A percentile compares a stretch with the other conserved stretches of the same genome.
These are phyloP conservation scores for Phytopythium kandeliae DNA, from an alignment of 352 stramenopile species.

Conservation along the genomic window DNA sequence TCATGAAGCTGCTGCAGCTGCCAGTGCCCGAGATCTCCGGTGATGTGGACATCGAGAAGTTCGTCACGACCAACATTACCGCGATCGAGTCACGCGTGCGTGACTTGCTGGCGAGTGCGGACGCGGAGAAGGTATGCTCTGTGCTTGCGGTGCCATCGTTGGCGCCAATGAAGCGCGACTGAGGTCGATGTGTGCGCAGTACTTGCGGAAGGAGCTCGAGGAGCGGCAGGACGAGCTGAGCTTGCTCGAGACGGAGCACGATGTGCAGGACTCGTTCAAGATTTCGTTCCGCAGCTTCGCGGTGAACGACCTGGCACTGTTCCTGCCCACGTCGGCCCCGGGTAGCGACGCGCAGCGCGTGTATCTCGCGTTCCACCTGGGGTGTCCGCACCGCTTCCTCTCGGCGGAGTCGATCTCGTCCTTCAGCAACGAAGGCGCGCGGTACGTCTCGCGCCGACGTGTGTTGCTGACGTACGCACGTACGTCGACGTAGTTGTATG, in stretches of 20 bases:
- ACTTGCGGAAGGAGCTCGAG: conserved; percentile 40
- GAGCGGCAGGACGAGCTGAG: conserved; percentile 54
- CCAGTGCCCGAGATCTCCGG: conserved; percentile 16
- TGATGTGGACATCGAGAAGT: conserved; percentile 34
- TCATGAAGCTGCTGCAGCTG: conserved; percentile 53
- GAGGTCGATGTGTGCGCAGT: conserved; percentile 1
- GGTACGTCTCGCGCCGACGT: conserved; percentile 9
- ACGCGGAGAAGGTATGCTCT: conserved; percentile 47
- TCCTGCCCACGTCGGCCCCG: conserved; percentile 77
- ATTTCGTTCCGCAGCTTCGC: conserved; percentile 84
- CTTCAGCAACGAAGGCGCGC: conserved; percentile 77
- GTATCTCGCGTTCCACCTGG: conserved; percentile 84
- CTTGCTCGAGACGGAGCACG: conserved; percentile 53
- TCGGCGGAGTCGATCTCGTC: conserved; percentile 87
- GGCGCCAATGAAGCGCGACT: neutral
- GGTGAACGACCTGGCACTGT: conserved; percentile 79
- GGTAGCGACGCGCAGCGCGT: conserved; percentile 69
- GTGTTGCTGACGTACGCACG: too few relatives aligned
- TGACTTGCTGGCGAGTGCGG: conserved; percentile 43
- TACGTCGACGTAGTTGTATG: too few relatives aligned
- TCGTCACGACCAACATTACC: conserved; percentile 37
- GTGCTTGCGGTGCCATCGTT: neutral
- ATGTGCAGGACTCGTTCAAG: conserved; percentile 65
- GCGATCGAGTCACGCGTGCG: conserved; percentile 49
- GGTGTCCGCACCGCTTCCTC: conserved; percentile 81